phyloP scores from a whole-genome alignment of 306 rosid species.

The Biancaea sappan region DNA sequence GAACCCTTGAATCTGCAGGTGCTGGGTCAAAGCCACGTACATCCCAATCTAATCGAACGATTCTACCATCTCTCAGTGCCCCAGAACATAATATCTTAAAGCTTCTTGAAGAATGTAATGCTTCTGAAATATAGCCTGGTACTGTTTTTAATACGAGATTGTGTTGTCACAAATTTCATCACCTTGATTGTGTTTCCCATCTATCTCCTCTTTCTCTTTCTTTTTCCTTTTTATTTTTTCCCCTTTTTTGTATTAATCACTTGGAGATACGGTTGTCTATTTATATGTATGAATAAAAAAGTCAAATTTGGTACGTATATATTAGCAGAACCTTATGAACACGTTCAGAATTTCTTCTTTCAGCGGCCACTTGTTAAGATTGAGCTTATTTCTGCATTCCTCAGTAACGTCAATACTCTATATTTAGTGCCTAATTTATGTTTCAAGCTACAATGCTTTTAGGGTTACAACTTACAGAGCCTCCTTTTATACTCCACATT shows the following conservation, averaged over 20 bases:
- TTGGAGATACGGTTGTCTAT: constrained; percentile 28
- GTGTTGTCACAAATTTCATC: constrained; percentile 32
- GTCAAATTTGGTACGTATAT: constrained; percentile 29
- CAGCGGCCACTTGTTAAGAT: background rate
- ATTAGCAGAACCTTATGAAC: constrained; percentile 25
- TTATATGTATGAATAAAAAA: constrained; percentile 35
- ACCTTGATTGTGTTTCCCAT: background rate
- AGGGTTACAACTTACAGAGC: background rate
- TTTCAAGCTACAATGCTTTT: background rate
- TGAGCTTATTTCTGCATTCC: constrained; percentile 28
- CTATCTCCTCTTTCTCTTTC: background rate
- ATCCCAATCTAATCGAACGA: constrained; percentile 57
- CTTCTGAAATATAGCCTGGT: constrained; percentile 68
- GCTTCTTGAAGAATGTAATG: constrained; percentile 86
- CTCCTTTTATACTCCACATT: background rate
- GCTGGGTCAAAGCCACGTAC: constrained; percentile 49
- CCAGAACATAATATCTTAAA: constrained; percentile 83
- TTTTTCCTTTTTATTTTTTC: too few species aligned
- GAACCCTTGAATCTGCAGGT: constrained; percentile 48
- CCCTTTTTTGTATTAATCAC: too few species aligned
- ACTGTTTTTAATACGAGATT: constrained; percentile 36
- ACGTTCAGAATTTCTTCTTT: constrained; percentile 11
- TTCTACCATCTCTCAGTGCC: constrained; percentile 92
- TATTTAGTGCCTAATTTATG: constrained; percentile 10
- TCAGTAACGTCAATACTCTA: background rate